Evolutionary conservation across 192 early-diverging fungal genomes (phyloP), one percentile per base, ranked within the genome.

Genomic region (Backusella australiensis): DNA sequence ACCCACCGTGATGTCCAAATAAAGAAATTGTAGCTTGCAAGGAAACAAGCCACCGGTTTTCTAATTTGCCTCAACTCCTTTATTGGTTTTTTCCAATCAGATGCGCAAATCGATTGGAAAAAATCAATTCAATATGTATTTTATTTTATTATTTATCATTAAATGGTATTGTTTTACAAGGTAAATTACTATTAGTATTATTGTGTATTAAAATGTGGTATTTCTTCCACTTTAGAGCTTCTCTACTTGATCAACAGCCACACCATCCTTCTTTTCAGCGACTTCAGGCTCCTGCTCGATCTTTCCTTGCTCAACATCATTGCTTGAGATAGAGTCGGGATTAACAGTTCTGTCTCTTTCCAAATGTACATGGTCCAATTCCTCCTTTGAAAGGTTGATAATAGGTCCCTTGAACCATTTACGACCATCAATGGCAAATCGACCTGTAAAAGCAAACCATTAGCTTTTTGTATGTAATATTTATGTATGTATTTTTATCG

Each of bases 331-430:
- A 63, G 56, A 8, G 8, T 56, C 53, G 8, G 53, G 3, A 29
- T 29, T 63, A 1, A 26, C 4, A 11, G 12, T 23, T 63, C 12
- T 63, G n/a, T 63, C 56, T 63, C 26, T 63, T 14, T 63, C 56
- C 9, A 63, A 29, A 8, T 63, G 23, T 63, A 63, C 56, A 11
- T 63, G 9, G 21, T 29, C 56, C 26, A 63, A 29, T 29, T 63
- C 56, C 11, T 63, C 56, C 12, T 63, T 26, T 29, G 56, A 63
- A 26, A 63, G 56, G 26, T 74, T 74, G 39, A 74, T 65, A 17
- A 74, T 15, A 19, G 73, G 73, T 7, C 73, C 73, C 12, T 74
- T 53, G 73, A 74, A 74, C 73, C 73, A 74, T 66, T 74, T 74
- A 9, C 26, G 32, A 7, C 56, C 73, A 74, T 74, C 56, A 17